A percentile compares a stretch with the other conserved stretches of the same genome.
These are phyloP conservation scores for Leucosporidium yakuticum DNA, from an alignment of 768 basidiomycete genomes.

Conservation along the genomic window DNA sequence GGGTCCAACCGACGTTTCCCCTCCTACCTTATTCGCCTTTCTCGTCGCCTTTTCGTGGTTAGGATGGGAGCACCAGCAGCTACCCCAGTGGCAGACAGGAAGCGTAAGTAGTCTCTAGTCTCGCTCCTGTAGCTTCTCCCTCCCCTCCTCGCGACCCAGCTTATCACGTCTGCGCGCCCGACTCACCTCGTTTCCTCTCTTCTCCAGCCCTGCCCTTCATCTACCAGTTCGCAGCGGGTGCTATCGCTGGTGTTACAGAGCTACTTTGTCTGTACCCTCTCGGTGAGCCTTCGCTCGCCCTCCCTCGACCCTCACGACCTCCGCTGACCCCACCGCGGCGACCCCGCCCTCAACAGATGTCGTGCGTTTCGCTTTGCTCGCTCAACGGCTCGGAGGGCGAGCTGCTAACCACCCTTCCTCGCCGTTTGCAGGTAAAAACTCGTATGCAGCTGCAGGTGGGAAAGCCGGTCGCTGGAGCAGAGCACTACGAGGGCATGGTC, in stretches of 20 bases:
- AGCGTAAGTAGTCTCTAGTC: background rate
- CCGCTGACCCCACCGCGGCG: background rate
- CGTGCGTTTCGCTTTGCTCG: conserved; percentile 51
- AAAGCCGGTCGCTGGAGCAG: conserved; percentile 59
- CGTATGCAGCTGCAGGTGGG: conserved; percentile 95
- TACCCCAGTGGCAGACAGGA: too few relatives aligned
- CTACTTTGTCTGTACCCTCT: conserved; percentile 75
- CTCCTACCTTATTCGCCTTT: too few relatives aligned
- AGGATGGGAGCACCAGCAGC: too few relatives aligned
- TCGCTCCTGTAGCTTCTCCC: background rate
- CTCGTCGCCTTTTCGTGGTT: too few relatives aligned
- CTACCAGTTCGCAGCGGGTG: conserved; percentile 87
- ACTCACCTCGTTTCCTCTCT: background rate
- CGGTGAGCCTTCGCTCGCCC: conserved; percentile 51
- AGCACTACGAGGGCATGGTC: conserved; percentile 50
- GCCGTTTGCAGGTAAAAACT: conserved; percentile 71
- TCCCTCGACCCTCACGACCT: too few relatives aligned
- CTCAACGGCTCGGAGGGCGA: too few relatives aligned
- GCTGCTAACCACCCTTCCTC: background rate
- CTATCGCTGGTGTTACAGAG: conserved; percentile 72
- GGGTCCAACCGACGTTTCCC: too few relatives aligned
- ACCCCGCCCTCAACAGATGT: conserved; percentile 57
- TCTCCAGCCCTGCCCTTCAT: conserved; percentile 45
- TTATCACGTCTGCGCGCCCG: background rate
- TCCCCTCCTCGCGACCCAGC: background rate